Evolutionary conservation across 2,329 filamentous ascomycete species (phyloP), one percentile per base, ranked within the genome.

Genomic region (Pseudohalonectria lignicola): DNA sequence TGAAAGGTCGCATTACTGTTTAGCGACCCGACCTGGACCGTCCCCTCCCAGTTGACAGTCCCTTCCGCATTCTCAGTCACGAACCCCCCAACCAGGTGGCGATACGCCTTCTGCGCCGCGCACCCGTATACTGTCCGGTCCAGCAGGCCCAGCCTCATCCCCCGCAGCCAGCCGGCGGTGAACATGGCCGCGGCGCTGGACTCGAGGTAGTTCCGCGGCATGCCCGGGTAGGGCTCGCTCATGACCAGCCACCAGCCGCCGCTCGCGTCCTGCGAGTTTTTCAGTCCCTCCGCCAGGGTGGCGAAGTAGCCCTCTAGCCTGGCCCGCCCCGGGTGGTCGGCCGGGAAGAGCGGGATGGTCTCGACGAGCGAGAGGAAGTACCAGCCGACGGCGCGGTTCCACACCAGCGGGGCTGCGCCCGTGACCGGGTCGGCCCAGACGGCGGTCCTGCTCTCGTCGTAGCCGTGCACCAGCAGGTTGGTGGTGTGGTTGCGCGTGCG

Each of bases 181-280:
- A 76, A 77, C 66, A 79, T 73, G 4, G 71, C 72, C 2, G 68
- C 69, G 7, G 65, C 74, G 23, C 71, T 74, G 25, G 68, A 71
- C 55, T 79, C 71, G 34, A 79, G 67, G 51, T 73, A 79, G 52
- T 80, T 79, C 3, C 71, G 71, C 33, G 62, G 44, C 29, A 52
- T 47, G 1, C 61, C 63, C 1, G 64, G 61, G 39, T 69, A 66
- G 19, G 61, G 53, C 40, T 64, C 59, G 45, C 64, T 64, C 64
- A 77, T 71, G 31, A 77, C 57, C 37, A 76, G 54, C 72, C 74
- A 79, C 6, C 68, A 71, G 0, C 71, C 69, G 5, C 52, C 57
- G 2, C 45, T 46, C 10, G 47, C 45, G 39, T 70, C 66, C 17
- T 63, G 64, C 0, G 60, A 57, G 9, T 48, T 47, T 39, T 61